Conservation (phyloP, 2,329 filamentous ascomycete species). For the Ophiostoma novo-ulmi region DNA sequence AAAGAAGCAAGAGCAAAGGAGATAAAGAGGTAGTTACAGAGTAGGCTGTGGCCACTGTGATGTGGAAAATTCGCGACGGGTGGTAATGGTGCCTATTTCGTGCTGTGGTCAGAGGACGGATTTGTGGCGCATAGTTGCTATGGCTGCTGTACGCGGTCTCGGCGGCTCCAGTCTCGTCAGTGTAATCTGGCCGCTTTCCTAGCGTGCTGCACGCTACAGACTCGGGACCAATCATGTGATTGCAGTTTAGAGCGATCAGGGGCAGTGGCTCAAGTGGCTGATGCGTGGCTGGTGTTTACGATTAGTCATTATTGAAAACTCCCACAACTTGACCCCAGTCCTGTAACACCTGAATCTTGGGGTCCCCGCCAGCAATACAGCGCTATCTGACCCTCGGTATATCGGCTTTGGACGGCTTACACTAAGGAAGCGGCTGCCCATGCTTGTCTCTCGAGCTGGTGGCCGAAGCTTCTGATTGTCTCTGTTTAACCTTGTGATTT, state of each 20-base stretch:
- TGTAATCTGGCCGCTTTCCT: slow-evolving; percentile 27
- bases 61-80: slow-evolving; percentile 20
- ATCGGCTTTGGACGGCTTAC: slow-evolving; percentile 29
- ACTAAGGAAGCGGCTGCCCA: slow-evolving; percentile 1
- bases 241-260: slow-evolving; percentile 4
- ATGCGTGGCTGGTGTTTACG: neutral
- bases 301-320: slow-evolving; percentile 14
- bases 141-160: slow-evolving; percentile 10
- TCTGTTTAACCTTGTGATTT: neutral
- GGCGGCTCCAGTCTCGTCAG: slow-evolving; percentile 12
- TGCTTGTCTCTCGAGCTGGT: slow-evolving; percentile 2
- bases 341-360: neutral
- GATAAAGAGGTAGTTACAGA: neutral
- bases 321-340: neutral
- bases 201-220: slow-evolving; percentile 1
- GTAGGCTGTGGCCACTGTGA: slow-evolving; percentile 11
- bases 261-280: slow-evolving; percentile 19
- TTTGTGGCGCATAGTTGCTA: neutral
- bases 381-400: slow-evolving; percentile 20
- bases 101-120: neutral
- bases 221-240: slow-evolving; percentile 19
- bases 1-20: slow-evolving; percentile 10
- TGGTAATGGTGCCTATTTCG: neutral
- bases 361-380: slow-evolving; percentile 3
- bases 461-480: slow-evolving; percentile 16